Base-by-base conservation (phyloP, 495 filamentous ascomycete species). In the Hypoxylon rickii region DNA sequence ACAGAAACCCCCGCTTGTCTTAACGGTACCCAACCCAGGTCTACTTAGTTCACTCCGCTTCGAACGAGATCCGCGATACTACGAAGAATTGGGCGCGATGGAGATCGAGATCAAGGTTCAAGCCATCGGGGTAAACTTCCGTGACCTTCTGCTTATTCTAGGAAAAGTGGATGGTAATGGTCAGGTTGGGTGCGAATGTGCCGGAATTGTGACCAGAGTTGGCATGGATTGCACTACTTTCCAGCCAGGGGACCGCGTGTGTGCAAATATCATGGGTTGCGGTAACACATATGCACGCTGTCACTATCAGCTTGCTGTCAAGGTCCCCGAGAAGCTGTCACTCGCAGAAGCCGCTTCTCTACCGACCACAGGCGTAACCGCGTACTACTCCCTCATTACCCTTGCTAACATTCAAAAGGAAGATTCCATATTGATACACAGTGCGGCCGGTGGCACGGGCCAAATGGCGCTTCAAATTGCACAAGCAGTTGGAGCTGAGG, bases 391-490 rank as follows among this genome's bases (percentile, higher is more conserved):
- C 0, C 5, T 71, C 2, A 7, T 64, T 15, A 32, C 65, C 21
- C 36, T 69, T 4, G 68, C 64, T 0, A 19, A 53, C 11, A 29
- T 71, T 3, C 11, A 38, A 12, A 50, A 58, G n/a, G 73, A 51
- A 8, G 76, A 83, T 41, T 72, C 57, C 11, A 67, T 81, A 0
- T 64, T 83, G 22, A 79, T 83, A 21, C 76, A 82, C 44, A 61
- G 64, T 1, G 80, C 70, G 7, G 54, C 76, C 2, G 74, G 76
- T 16, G 70, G 64, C 41, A 56, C 78, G 0, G 80, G 79, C 15
- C 77, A 78, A 46, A 71, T 74, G 8, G 73, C 79, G 0, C 72
- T 84, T 16, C 59, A 68, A 22, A 41, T 85, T 0, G 73, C 76
- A 1, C 65, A 77, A 33, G 44, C 75, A 31, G 33, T 74, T 5